Evolutionary conservation across 768 basidiomycete species (phyloP).

Genomic region (Kwoniella dejecticola): DNA sequence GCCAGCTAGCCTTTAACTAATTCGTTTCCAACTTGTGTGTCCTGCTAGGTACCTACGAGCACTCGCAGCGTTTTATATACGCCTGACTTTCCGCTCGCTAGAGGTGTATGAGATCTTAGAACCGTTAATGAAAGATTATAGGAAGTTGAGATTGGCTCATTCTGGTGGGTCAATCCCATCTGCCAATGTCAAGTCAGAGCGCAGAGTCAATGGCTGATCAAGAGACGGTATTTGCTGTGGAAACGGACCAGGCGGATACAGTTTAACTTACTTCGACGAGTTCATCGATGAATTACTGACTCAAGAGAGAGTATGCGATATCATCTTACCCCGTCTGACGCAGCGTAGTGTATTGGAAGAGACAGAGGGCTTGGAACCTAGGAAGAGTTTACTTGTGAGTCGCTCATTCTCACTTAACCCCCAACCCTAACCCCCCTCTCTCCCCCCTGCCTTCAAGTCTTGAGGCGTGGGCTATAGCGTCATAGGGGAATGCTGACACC

Average conservation of each 20-base stretch:
- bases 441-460: no score
- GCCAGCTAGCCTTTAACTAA: no score
- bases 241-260: slow-evolving; percentile 76
- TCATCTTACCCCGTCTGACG: slow-evolving; percentile 85
- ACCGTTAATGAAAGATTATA: slow-evolving; percentile 88
- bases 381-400: slow-evolving; percentile 71
- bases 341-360: slow-evolving; percentile 89
- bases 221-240: neutral
- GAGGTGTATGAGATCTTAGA: slow-evolving; percentile 94
- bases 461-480: no score
- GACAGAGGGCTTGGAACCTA: slow-evolving; percentile 79
- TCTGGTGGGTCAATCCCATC: slow-evolving; percentile 64
- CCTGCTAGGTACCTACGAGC: slow-evolving; percentile 94
- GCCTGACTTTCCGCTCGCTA: slow-evolving; percentile 85
- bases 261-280: slow-evolving; percentile 85
- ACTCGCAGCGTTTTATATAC: slow-evolving; percentile 87
- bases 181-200: neutral
- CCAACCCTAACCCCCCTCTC: neutral
- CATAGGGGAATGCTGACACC: neutral
- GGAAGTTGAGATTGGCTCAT: slow-evolving; percentile 78
- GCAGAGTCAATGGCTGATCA: no score
- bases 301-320: slow-evolving; percentile 93
- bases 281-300: slow-evolving; percentile 79
- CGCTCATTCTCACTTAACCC: neutral
- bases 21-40: no score